phyloP scores from a whole-genome alignment of 768 basidiomycete species.

The Leccinum subgranulosum region DNA sequence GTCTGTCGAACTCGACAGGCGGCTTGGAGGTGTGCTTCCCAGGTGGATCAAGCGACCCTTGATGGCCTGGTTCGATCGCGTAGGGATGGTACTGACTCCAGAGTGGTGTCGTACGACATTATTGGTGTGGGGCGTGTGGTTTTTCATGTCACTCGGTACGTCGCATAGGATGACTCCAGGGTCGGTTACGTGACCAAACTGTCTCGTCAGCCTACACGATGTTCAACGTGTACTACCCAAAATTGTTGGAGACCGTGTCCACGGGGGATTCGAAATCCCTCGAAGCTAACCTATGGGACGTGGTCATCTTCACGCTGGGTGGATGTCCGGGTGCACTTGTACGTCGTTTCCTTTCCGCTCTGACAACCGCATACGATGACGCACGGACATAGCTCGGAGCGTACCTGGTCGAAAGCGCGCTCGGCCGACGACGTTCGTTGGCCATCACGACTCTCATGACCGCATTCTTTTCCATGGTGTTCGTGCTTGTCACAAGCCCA shows the following conservation, averaged over 20 bases:
- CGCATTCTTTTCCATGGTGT: conserved; percentile 67
- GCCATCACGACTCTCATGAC: conserved; percentile 75
- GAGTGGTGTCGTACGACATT: conserved; percentile 77
- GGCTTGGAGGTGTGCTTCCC: conserved; percentile 45
- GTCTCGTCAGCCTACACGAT: conserved; percentile 71
- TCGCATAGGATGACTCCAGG: background rate
- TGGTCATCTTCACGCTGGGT: conserved; percentile 81
- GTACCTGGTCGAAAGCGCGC: conserved; percentile 64
- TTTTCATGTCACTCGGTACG: conserved; percentile 71
- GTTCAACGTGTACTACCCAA: conserved; percentile 92
- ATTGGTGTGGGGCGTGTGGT: conserved; percentile 79
- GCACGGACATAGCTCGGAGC: conserved; percentile 65
- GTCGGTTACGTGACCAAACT: background rate
- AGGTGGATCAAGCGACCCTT: conserved; percentile 55
- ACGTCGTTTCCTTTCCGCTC: conserved; percentile 22
- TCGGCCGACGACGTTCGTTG: conserved; percentile 72
- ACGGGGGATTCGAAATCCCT: conserved; percentile 39
- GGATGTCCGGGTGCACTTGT: conserved; percentile 85
- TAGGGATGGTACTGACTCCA: conserved; percentile 67
- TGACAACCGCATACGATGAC: background rate
- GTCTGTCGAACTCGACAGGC: conserved; percentile 38
- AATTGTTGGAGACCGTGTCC: conserved; percentile 62
- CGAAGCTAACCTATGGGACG: conserved; percentile 73
- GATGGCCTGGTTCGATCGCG: conserved; percentile 65
- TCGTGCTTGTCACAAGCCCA: conserved; percentile 55